Evolutionary conservation across 768 basidiomycete genomes (phyloP).

Genomic region (Boletus patriciae): DNA sequence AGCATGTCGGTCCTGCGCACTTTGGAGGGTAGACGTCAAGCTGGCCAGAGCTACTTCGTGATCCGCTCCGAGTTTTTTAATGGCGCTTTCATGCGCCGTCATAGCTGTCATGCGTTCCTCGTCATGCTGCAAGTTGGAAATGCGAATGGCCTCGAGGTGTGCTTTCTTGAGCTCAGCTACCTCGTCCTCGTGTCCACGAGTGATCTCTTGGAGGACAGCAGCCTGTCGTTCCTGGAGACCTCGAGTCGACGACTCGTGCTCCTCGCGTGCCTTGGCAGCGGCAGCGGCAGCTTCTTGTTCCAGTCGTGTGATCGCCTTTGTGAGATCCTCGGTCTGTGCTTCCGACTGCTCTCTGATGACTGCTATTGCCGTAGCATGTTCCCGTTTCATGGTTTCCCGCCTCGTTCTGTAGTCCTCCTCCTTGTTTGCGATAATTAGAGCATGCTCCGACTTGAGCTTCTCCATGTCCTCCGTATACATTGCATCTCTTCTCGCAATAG

Average conservation of each 20-base stretch:
- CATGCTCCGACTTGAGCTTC: conserved; percentile 63
- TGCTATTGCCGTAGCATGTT: conserved; percentile 37
- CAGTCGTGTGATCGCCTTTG: conserved; percentile 49
- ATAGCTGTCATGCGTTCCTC: conserved; percentile 38
- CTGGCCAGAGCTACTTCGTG: conserved; percentile 48
- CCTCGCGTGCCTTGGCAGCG: conserved; percentile 40
- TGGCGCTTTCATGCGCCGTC: conserved; percentile 44
- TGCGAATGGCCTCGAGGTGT: conserved; percentile 45
- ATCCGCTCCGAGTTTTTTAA: conserved; percentile 42
- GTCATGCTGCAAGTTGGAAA: conserved; percentile 32
- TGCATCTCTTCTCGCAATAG: conserved; percentile 64
- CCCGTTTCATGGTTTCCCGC: conserved; percentile 33
- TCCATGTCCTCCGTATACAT: conserved; percentile 66
- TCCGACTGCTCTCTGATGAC: conserved; percentile 35
- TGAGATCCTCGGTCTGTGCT: conserved; percentile 62
- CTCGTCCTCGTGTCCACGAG: conserved; percentile 57
- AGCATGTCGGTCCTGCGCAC: conserved; percentile 36
- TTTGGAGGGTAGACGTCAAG: conserved; percentile 41
- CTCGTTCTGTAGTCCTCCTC: conserved; percentile 56
- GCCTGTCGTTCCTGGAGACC: conserved; percentile 57
- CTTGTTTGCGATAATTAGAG: conserved; percentile 49
- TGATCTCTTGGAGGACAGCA: conserved; percentile 51
- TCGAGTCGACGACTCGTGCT: conserved; percentile 49
- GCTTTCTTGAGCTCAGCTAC: conserved; percentile 46
- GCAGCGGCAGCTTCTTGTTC: conserved; percentile 45